These are phyloP conservation scores for Pterocarpus macrocarpus DNA, from an alignment of 306 rosid genomes.

Conservation along the genomic window DNA sequence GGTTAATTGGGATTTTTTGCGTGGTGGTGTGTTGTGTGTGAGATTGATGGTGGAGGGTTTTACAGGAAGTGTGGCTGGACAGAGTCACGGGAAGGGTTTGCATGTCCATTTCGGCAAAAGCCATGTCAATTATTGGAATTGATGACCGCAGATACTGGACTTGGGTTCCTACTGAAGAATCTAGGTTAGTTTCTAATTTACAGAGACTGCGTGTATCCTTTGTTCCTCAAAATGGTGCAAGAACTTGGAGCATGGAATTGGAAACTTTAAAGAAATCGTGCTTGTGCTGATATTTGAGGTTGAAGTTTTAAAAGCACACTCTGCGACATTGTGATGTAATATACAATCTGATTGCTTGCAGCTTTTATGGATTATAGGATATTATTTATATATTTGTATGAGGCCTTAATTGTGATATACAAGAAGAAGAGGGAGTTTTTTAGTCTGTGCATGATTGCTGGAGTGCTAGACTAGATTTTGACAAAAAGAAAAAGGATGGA, in stretches of 20 bases:
- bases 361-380: neutral
- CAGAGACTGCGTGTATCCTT: neutral
- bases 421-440: neutral
- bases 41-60: constrained; percentile 38
- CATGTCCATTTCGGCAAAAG: constrained; percentile 80
- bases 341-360: neutral
- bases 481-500: neutral
- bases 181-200: constrained; percentile 62
- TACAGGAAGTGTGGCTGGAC: constrained; percentile 89
- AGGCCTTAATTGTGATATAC: neutral
- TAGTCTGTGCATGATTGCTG: neutral
- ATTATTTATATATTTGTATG: neutral
- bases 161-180: constrained; percentile 94
- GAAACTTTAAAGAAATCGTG: neutral
- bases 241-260: constrained; percentile 3
- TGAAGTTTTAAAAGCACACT: constrained; percentile 5
- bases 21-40: neutral
- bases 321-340: neutral
- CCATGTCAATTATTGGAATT: constrained; percentile 84
- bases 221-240: neutral
- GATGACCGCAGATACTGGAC: constrained; percentile 92
- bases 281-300: constrained; percentile 10
- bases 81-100: constrained; percentile 74
- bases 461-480: neutral
- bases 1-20: constrained; percentile 15